A percentile compares a stretch with the other conserved stretches of the same genome.
Evolutionary conservation across 1,284 basidiomycete genomes (phyloP).

Genomic region (Bondarzewia mesenterica): DNA sequence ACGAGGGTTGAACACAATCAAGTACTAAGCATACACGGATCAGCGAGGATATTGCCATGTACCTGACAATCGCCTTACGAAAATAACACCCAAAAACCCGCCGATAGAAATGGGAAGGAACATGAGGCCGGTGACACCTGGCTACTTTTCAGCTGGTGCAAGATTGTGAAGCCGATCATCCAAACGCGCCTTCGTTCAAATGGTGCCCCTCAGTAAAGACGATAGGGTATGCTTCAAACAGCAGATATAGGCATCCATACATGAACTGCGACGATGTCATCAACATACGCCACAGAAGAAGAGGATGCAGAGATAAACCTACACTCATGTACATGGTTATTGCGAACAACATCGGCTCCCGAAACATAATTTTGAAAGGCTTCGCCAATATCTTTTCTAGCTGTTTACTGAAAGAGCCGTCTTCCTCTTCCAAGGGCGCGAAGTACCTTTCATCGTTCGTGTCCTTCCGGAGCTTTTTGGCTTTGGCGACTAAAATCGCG

Average conservation of each 20-base stretch:
- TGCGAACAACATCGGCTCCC: constrained; percentile 74
- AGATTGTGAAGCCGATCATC: not conserved
- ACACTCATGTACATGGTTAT: constrained; percentile 65
- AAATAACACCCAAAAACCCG: constrained; percentile 34
- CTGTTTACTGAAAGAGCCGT: constrained; percentile 30
- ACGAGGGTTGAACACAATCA: constrained; percentile 43
- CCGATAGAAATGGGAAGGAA: constrained; percentile 50
- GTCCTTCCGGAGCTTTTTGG: constrained; percentile 31
- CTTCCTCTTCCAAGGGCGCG: constrained; percentile 38
- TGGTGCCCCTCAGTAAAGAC: constrained; percentile 46
- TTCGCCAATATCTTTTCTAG: constrained; percentile 43
- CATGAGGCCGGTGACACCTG: constrained; percentile 40
- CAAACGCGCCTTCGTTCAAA: constrained; percentile 32
- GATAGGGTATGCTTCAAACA: constrained; percentile 53
- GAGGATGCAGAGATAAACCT: constrained; percentile 17
- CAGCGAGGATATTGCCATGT: constrained; percentile 9
- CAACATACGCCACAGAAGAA: not conserved
- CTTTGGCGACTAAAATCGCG: constrained; percentile 44
- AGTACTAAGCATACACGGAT: constrained; percentile 28
- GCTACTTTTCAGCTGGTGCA: constrained; percentile 23
- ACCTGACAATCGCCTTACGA: constrained; percentile 26
- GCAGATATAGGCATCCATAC: constrained; percentile 54
- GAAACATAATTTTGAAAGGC: constrained; percentile 61
- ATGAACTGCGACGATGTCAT: constrained; percentile 40
- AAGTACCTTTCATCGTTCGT: constrained; percentile 65